Percentiles rank a stretch among this genome's conserved stretches.
Conservation (phyloP, 371 early-diverging fungal species). For the Mucor saturninus region DNA sequence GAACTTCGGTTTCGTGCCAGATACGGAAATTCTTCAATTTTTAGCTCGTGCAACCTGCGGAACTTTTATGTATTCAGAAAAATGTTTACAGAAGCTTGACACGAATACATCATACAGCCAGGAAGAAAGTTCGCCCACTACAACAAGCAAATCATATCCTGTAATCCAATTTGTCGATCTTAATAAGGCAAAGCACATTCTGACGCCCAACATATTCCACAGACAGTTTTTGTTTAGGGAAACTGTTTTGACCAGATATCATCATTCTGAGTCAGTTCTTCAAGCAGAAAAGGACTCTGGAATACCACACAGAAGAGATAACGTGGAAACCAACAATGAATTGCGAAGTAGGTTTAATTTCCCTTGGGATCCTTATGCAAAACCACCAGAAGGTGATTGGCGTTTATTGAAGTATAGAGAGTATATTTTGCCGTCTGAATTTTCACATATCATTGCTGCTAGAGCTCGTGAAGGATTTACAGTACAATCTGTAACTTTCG, state of each 20-base stretch:
- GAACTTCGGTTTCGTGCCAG: slow-evolving; percentile 89
- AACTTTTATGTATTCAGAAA: slow-evolving; percentile 78
- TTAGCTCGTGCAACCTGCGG: slow-evolving; percentile 83
- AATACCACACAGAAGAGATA: slow-evolving; percentile 15
- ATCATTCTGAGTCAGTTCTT: slow-evolving; percentile 21
- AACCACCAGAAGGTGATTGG: slow-evolving; percentile 77
- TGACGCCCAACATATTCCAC: slow-evolving; percentile 40
- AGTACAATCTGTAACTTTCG: slow-evolving; percentile 65
- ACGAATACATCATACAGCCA: slow-evolving; percentile 2
- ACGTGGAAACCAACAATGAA: slow-evolving; percentile 13
- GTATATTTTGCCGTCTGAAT: slow-evolving; percentile 69
- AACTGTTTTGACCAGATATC: slow-evolving; percentile 27
- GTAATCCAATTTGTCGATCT: slow-evolving; percentile 20
- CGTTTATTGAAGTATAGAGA: slow-evolving; percentile 77
- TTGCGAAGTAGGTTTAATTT: slow-evolving; percentile 55
- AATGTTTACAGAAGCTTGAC: slow-evolving; percentile 48
- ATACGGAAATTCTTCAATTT: slow-evolving; percentile 85
- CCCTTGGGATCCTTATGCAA: slow-evolving; percentile 86
- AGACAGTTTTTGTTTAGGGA: slow-evolving; percentile 40
- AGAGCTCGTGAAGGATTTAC: slow-evolving; percentile 89
- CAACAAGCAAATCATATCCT: slow-evolving; percentile 9
- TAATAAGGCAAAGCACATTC: slow-evolving; percentile 24
- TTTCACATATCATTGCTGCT: slow-evolving; percentile 78
- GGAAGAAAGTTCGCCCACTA: not conserved
- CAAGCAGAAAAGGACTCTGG: slow-evolving; percentile 23